phyloP scores from a whole-genome alignment of 345 rosid species.

The Diplotaxis tenuifolia region DNA sequence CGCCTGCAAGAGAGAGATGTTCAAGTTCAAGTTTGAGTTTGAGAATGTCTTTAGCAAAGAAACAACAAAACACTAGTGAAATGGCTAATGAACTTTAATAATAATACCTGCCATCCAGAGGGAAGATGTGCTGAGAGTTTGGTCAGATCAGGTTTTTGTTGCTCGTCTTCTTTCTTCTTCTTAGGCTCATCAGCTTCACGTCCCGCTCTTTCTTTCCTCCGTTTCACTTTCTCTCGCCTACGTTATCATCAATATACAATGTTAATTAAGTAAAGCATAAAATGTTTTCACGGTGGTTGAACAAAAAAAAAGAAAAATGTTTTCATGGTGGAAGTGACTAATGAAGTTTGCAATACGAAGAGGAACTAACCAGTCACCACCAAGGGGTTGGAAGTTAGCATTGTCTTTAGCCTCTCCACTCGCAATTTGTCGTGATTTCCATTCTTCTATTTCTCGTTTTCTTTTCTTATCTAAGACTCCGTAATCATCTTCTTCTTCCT shows the following conservation, averaged over 20 bases:
- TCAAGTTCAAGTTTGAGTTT: slow-evolving; percentile 4
- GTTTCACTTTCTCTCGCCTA: slow-evolving; percentile 95
- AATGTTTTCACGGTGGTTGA: too few relatives aligned
- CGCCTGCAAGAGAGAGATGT: slow-evolving; percentile 26
- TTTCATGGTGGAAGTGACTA: not conserved
- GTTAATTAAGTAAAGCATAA: too few relatives aligned
- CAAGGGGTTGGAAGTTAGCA: slow-evolving; percentile 96
- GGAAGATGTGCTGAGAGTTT: slow-evolving; percentile 63
- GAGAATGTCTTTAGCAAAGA: slow-evolving; percentile 1
- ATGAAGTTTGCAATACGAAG: not conserved
- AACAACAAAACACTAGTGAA: not conserved
- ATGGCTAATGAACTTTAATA: not conserved
- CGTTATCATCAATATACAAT: slow-evolving; percentile 1
- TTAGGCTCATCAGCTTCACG: slow-evolving; percentile 44
- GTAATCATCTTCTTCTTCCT: slow-evolving; percentile 64
- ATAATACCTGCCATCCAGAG: slow-evolving; percentile 78
- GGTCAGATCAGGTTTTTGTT: slow-evolving; percentile 48
- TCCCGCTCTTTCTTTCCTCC: slow-evolving; percentile 61
- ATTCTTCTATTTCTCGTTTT: slow-evolving; percentile 81
- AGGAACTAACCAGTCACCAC: slow-evolving; percentile 81
- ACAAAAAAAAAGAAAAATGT: too few relatives aligned
- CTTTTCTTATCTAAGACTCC: slow-evolving; percentile 73
- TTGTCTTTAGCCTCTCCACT: slow-evolving; percentile 93
- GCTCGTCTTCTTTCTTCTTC: slow-evolving; percentile 35
- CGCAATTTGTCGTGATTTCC: slow-evolving; percentile 82